phyloP scores from a whole-genome alignment of 2,329 filamentous ascomycete species.

The Aaosphaeria arxii region DNA sequence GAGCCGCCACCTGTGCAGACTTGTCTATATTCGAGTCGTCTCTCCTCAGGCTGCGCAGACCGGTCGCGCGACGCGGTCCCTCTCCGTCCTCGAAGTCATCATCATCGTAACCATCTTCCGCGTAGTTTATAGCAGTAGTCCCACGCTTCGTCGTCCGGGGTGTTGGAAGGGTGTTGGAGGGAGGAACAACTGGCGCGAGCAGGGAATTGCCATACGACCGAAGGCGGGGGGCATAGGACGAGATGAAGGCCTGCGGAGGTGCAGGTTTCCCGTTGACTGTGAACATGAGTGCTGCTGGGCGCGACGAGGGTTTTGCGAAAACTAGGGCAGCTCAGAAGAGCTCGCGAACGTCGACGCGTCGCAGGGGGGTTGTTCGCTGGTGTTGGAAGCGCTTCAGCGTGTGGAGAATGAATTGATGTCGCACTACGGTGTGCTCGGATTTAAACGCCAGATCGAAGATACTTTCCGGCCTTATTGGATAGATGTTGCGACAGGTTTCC shows the following conservation, averaged over 20 bases:
- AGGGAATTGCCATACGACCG: conserved; percentile 90
- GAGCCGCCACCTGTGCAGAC: conserved; percentile 67
- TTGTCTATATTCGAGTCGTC: conserved; percentile 62
- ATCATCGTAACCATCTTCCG: conserved; percentile 90
- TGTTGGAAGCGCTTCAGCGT: not conserved
- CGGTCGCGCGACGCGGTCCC: conserved; percentile 69
- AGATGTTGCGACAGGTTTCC: too few species aligned
- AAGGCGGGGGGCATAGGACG: conserved; percentile 86
- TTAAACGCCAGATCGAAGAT: too few species aligned
- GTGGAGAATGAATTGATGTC: too few species aligned
- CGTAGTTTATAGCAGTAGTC: conserved; percentile 95
- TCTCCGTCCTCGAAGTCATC: conserved; percentile 75
- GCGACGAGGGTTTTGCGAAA: conserved; percentile 16
- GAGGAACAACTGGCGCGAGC: conserved; percentile 77
- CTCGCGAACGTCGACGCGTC: conserved; percentile 32
- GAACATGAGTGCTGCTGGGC: conserved; percentile 36
- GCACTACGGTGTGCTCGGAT: too few species aligned
- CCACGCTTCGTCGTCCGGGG: conserved; percentile 94
- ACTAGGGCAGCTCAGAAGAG: conserved; percentile 26
- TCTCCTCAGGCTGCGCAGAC: conserved; percentile 76
- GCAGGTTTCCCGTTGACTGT: conserved; percentile 40
- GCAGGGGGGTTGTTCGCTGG: not conserved
- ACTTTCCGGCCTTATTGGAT: too few species aligned
- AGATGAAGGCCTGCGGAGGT: conserved; percentile 82
- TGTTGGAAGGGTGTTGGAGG: conserved; percentile 63